Conservation (phyloP, 495 filamentous ascomycete species). For the Astrocystis sublimbata region DNA sequence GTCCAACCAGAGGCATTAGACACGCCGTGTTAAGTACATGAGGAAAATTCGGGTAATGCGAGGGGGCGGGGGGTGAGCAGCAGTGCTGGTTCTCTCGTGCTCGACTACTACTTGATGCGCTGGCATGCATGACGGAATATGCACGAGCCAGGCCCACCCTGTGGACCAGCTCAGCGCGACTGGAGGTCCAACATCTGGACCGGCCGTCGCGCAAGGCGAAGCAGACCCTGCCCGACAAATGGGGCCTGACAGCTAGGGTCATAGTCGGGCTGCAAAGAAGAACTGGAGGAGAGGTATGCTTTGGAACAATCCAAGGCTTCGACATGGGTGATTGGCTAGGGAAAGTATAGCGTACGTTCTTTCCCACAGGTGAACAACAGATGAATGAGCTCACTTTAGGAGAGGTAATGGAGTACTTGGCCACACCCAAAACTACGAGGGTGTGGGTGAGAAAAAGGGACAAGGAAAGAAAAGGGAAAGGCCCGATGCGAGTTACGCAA, state of each 20-base stretch:
- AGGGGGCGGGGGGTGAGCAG: slow-evolving; percentile 42
- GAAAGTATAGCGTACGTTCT: slow-evolving; percentile 27
- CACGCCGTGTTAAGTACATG: slow-evolving; percentile 38
- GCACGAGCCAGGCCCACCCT: slow-evolving; percentile 54
- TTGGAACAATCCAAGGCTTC: slow-evolving; percentile 30
- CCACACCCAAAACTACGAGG: slow-evolving; percentile 28
- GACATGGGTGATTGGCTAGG: slow-evolving; percentile 32
- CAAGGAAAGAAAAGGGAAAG: slow-evolving; percentile 36
- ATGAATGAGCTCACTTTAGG: slow-evolving; percentile 32
- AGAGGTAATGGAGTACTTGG: slow-evolving; percentile 24
- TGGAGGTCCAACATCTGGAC: slow-evolving; percentile 34
- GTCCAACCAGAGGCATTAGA: slow-evolving; percentile 54
- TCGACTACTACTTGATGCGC: slow-evolving; percentile 55
- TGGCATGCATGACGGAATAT: slow-evolving; percentile 62
- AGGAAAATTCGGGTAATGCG: slow-evolving; percentile 41
- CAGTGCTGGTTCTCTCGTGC: slow-evolving; percentile 43
- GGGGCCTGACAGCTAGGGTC: slow-evolving; percentile 24
- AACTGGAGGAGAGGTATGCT: slow-evolving; percentile 15
- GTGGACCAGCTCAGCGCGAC: slow-evolving; percentile 38
- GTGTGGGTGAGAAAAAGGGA: slow-evolving; percentile 36
- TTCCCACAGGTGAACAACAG: slow-evolving; percentile 31
- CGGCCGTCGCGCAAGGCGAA: slow-evolving; percentile 38
- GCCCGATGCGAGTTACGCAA: slow-evolving; percentile 37
- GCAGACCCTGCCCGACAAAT: slow-evolving; percentile 30
- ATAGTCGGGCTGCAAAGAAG: slow-evolving; percentile 20